These are phyloP conservation scores for Cryptosporidium meleagridis DNA, from an alignment of 169 alveolate genomes.

Conservation along the genomic window DNA sequence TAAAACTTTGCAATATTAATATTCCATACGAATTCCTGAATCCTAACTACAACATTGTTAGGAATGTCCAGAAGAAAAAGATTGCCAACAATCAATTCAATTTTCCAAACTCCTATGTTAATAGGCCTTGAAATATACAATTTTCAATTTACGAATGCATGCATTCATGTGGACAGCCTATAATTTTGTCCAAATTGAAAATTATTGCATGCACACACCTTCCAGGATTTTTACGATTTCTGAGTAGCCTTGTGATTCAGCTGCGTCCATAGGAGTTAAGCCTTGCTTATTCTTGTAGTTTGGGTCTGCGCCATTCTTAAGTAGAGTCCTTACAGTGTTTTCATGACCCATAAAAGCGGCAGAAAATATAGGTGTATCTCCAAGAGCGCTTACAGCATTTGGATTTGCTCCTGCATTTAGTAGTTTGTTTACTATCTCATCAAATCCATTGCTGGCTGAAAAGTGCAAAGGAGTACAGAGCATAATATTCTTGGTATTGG, in stretches of 20 bases:
- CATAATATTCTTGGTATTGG: constrained; percentile 40
- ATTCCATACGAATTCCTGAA: constrained; percentile 8
- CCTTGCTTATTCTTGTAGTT: constrained; percentile 44
- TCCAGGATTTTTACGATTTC: constrained; percentile 46
- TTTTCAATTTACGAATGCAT: background rate
- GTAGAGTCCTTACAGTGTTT: constrained; percentile 5
- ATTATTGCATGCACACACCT: constrained; percentile 6
- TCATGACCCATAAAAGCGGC: constrained; percentile 63
- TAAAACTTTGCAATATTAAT: background rate
- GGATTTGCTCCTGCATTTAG: constrained; percentile 42
- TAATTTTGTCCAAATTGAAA: background rate
- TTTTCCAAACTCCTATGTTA: background rate
- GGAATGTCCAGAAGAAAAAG: constrained; percentile 3
- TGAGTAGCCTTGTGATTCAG: constrained; percentile 40
- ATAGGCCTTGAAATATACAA: background rate
- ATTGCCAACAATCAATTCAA: background rate
- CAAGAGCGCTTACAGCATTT: constrained; percentile 21
- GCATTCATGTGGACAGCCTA: constrained; percentile 3
- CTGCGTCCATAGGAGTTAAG: constrained; percentile 28
- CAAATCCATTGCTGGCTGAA: constrained; percentile 43
- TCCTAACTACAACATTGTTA: background rate
- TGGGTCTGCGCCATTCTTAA: constrained; percentile 33
- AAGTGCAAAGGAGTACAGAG: constrained; percentile 70
- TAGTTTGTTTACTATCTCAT: constrained; percentile 34
- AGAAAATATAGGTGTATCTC: constrained; percentile 42